Evolutionary conservation across 2,329 filamentous ascomycete genomes (phyloP).

Genomic region (Sarocladium oryzae): DNA sequence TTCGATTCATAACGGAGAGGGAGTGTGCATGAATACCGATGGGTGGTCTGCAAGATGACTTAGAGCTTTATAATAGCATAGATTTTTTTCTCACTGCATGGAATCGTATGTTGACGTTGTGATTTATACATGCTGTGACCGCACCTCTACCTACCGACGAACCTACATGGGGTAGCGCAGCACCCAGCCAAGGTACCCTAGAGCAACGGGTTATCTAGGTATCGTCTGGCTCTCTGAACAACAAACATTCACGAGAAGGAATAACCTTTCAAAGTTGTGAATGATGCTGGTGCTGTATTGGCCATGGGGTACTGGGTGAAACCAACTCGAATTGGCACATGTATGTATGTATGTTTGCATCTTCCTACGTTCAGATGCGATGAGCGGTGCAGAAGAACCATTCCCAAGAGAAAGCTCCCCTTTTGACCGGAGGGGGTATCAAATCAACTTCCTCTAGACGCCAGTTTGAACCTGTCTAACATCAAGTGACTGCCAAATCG

Average conservation of each 20-base stretch:
- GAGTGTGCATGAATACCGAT: too few relatives aligned
- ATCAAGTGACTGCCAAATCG: neutral
- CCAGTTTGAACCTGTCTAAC: neutral
- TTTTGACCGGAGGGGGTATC: constrained; percentile 7
- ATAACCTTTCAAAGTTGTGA: too few relatives aligned
- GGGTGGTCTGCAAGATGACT: neutral
- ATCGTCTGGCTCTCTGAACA: too few relatives aligned
- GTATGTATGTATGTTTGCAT: too few relatives aligned
- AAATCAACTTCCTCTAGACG: constrained; percentile 3
- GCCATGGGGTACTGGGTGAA: too few relatives aligned
- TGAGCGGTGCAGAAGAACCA: neutral
- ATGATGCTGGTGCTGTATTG: too few relatives aligned
- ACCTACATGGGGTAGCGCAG: too few relatives aligned
- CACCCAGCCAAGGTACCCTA: too few relatives aligned
- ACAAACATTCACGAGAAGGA: too few relatives aligned
- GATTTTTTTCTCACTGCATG: neutral
- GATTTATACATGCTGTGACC: neutral
- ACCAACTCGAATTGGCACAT: too few relatives aligned
- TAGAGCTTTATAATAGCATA: constrained; percentile 9
- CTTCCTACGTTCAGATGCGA: too few relatives aligned
- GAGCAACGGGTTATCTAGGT: too few relatives aligned
- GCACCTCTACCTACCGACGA: neutral
- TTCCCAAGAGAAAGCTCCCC: constrained; percentile 2
- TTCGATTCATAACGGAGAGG: neutral
- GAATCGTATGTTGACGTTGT: neutral